Percentiles rank a stretch among this genome's conserved stretches.
Conservation (phyloP, 2,329 filamentous ascomycete species). For the Tolypocladium cylindrosporum region DNA sequence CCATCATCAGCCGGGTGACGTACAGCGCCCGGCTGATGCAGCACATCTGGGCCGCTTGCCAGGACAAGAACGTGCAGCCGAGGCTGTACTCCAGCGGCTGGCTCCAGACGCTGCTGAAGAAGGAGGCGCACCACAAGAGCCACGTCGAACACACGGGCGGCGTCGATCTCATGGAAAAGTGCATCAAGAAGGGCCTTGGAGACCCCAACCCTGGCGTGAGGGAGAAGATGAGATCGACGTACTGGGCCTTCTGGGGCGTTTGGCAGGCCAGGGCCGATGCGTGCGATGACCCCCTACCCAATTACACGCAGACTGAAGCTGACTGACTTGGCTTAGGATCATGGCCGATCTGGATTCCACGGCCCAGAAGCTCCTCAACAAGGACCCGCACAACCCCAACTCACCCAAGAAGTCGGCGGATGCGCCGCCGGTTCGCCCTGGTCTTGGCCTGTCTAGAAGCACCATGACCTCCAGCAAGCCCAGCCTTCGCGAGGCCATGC, state of each 20-base stretch:
- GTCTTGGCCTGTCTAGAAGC: constrained; percentile 52
- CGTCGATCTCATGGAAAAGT: constrained; percentile 75
- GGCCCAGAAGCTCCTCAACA: constrained; percentile 70
- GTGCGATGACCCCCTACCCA: constrained; percentile 35
- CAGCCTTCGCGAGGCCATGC: constrained; percentile 72
- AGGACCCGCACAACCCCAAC: constrained; percentile 74
- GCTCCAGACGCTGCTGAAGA: constrained; percentile 73
- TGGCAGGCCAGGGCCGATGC: constrained; percentile 71
- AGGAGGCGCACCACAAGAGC: constrained; percentile 67
- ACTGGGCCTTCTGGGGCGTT: constrained; percentile 69
- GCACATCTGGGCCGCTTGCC: constrained; percentile 70
- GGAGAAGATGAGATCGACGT: constrained; percentile 75
- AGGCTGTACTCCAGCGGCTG: constrained; percentile 70
- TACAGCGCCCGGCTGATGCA: constrained; percentile 77
- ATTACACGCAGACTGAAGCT: constrained; percentile 5
- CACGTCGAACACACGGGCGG: constrained; percentile 79
- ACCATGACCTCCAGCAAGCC: constrained; percentile 48
- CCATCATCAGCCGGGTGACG: constrained; percentile 66
- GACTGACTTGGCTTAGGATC: constrained; percentile 42
- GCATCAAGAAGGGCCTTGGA: constrained; percentile 75
- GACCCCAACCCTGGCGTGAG: constrained; percentile 87
- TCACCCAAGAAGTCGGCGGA: constrained; percentile 45
- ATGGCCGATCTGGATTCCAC: constrained; percentile 70
- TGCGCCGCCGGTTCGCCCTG: constrained; percentile 39
- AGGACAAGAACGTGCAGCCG: constrained; percentile 90